Percentiles rank a stretch among this genome's conserved stretches.
phyloP scores from a whole-genome alignment of 2,329 filamentous ascomycete species.

The Paramyrothecium roridum region DNA sequence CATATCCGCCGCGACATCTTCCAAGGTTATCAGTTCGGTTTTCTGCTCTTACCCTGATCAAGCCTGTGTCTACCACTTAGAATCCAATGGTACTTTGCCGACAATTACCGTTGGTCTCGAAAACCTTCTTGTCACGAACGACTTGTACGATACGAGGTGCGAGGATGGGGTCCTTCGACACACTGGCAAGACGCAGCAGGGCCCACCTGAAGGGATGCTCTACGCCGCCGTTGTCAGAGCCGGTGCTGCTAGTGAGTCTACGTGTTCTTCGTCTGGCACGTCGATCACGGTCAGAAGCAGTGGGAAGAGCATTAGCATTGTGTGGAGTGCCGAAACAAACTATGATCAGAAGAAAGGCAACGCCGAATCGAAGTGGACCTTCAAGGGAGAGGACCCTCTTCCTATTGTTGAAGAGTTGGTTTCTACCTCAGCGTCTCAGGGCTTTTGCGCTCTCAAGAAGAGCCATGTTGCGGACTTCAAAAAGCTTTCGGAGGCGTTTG shows the following conservation, averaged over 20 bases:
- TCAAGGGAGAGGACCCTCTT: constrained; percentile 43
- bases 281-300: too few relatives aligned
- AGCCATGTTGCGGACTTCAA: constrained; percentile 39
- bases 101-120: constrained; percentile 35
- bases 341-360: constrained; percentile 49
- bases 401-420: constrained; percentile 26
- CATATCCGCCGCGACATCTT: constrained; percentile 2
- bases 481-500: constrained; percentile 33
- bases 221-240: constrained; percentile 33
- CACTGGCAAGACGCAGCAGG: constrained; percentile 33
- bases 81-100: constrained; percentile 27
- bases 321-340: constrained; percentile 43
- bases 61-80: constrained; percentile 19
- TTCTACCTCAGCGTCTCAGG: constrained; percentile 26
- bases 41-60: constrained; percentile 43
- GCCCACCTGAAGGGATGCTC: constrained; percentile 37
- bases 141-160: constrained; percentile 16
- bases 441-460: constrained; percentile 24
- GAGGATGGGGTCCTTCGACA: constrained; percentile 24
- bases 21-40: constrained; percentile 12
- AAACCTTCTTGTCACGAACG: constrained; percentile 27
- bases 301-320: constrained; percentile 20
- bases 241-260: constrained; percentile 11
- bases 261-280: background rate
- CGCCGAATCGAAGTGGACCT: constrained; percentile 38